These are phyloP conservation scores for Boletus reticuloceps DNA, from an alignment of 768 basidiomycete species.

Conservation along the genomic window DNA sequence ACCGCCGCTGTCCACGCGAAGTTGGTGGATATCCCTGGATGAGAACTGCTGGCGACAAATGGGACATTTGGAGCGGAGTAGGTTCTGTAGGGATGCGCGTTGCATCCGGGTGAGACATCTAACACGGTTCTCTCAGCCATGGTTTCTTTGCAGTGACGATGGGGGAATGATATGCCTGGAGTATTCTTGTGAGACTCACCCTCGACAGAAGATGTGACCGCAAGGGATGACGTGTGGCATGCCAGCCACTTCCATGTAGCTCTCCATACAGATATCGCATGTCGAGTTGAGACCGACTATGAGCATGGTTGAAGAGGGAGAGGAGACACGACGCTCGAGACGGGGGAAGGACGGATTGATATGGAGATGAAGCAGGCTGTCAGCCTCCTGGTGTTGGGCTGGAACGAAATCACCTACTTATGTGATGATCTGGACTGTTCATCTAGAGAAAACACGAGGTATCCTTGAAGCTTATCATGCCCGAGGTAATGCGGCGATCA, in stretches of 20 bases:
- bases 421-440: neutral
- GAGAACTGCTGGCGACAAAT: slow-evolving; percentile 9
- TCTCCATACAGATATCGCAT: slow-evolving; percentile 16
- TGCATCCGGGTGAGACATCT: slow-evolving; percentile 11
- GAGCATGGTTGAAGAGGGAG: slow-evolving; percentile 3
- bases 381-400: neutral
- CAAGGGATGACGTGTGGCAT: too few species aligned
- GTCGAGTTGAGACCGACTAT: slow-evolving; percentile 6
- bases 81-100: too few species aligned
- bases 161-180: too few species aligned
- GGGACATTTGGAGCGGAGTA: slow-evolving; percentile 2
- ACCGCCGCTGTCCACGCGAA: neutral
- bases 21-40: neutral
- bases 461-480: too few species aligned
- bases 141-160: too few species aligned
- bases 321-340: neutral
- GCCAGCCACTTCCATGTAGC: too few species aligned
- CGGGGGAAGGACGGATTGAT: neutral
- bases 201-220: too few species aligned
- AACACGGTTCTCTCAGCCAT: too few species aligned
- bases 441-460: neutral
- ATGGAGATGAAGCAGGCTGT: neutral
- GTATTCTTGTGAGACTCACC: too few species aligned
- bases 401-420: too few species aligned
- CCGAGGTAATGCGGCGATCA: too few species aligned